Conservation (phyloP, 2,329 filamentous ascomycete species). For the Cercospora sp. region DNA sequence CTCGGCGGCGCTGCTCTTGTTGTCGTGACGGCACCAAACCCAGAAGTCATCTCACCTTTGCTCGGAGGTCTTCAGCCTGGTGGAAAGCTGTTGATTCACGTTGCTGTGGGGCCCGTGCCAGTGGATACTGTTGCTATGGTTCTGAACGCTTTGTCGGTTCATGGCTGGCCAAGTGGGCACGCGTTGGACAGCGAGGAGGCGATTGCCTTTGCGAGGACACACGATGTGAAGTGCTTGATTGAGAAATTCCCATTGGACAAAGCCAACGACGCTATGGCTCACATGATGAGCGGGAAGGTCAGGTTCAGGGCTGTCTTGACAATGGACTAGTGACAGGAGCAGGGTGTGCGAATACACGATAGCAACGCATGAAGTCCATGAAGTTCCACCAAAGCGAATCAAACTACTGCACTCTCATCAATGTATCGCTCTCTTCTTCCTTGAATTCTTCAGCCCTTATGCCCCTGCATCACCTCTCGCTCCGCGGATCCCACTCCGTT, state of each 20-base stretch:
- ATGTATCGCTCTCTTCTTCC: too few species aligned
- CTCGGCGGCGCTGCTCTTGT: conserved; percentile 64
- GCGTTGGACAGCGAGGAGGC: conserved; percentile 55
- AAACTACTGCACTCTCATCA: too few species aligned
- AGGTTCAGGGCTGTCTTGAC: conserved; percentile 55
- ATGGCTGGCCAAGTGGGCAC: conserved; percentile 56
- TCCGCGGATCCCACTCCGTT: neutral
- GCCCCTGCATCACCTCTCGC: neutral
- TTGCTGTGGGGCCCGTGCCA: conserved; percentile 50
- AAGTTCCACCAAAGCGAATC: neutral
- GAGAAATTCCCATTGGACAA: conserved; percentile 56
- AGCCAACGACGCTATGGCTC: conserved; percentile 52
- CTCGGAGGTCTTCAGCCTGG: conserved; percentile 54
- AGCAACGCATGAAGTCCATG: neutral
- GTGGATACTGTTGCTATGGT: conserved; percentile 49
- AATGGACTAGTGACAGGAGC: conserved; percentile 42
- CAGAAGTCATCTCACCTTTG: conserved; percentile 55
- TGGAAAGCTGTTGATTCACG: conserved; percentile 63
- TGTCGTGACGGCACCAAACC: conserved; percentile 63
- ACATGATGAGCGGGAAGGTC: conserved; percentile 53
- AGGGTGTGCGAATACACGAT: neutral
- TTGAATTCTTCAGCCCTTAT: neutral
- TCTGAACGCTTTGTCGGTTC: conserved; percentile 49
- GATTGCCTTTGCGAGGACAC: conserved; percentile 51
- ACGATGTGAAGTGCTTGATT: conserved; percentile 54